A percentile compares a stretch with the other conserved stretches of the same genome.
Conservation (phyloP, 768 basidiomycete species). For the Mycena leptocephala region DNA sequence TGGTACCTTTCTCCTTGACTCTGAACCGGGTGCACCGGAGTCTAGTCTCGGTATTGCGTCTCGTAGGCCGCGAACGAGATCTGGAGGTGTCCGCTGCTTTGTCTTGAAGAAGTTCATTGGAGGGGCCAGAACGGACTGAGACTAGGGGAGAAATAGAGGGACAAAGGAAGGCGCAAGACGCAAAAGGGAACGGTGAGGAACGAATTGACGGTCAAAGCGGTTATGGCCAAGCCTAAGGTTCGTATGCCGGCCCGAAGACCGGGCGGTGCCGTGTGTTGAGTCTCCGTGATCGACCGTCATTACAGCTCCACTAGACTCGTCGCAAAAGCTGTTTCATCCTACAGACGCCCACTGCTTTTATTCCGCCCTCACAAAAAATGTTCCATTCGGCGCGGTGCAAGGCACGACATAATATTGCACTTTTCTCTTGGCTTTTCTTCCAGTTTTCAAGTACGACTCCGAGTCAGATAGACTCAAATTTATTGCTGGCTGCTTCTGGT, state of each 20-base stretch:
- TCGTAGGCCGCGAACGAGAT: constrained; percentile 86
- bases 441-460: too few relatives aligned
- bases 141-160: neutral
- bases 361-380: too few relatives aligned
- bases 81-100: constrained; percentile 89
- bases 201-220: constrained; percentile 6
- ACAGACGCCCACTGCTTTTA: too few relatives aligned
- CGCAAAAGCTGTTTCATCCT: too few relatives aligned
- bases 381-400: too few relatives aligned
- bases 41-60: constrained; percentile 89
- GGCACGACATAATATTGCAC: too few relatives aligned
- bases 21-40: constrained; percentile 78
- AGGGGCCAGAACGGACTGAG: constrained; percentile 14
- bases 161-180: constrained; percentile 3
- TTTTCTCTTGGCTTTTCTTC: too few relatives aligned
- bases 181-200: neutral
- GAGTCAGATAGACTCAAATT: too few relatives aligned
- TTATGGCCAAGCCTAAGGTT: constrained; percentile 13
- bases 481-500: too few relatives aligned
- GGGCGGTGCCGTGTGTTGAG: neutral
- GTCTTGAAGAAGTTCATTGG: constrained; percentile 97
- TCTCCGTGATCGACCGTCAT: constrained; percentile 4
- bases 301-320: too few relatives aligned
- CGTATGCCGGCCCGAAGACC: constrained; percentile 13
- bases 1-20: constrained; percentile 85